Evolutionary conservation across 1,284 basidiomycete species (phyloP).

Genomic region (Cutaneotrichosporon mucoides): DNA sequence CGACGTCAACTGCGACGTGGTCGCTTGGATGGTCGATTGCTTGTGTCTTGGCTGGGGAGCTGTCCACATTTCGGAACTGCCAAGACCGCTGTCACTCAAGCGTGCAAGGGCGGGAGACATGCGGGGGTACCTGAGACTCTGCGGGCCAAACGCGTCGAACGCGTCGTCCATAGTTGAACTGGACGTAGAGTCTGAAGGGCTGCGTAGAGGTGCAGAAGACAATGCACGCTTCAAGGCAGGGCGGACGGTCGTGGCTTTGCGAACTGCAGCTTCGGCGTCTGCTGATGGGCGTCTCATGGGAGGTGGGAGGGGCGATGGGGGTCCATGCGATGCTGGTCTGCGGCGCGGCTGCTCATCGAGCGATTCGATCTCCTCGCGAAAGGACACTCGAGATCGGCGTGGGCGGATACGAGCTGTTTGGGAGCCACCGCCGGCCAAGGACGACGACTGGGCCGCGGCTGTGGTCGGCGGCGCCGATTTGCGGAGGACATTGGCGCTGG

Average conservation of each 20-base stretch:
- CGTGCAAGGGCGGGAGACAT: constrained; percentile 22
- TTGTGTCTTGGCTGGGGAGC: neutral
- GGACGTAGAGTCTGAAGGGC: neutral
- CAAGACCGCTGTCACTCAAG: constrained; percentile 16
- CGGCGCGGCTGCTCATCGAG: neutral
- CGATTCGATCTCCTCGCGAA: constrained; percentile 17
- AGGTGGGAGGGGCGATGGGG: neutral
- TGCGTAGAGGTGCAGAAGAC: constrained; percentile 1
- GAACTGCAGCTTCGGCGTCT: constrained; percentile 1
- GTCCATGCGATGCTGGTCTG: constrained; percentile 1
- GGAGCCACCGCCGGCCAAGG: neutral
- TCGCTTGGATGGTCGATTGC: neutral
- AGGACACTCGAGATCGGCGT: constrained; percentile 16
- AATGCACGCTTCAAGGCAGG: constrained; percentile 7
- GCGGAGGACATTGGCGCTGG: constrained; percentile 2
- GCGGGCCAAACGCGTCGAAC: constrained; percentile 21
- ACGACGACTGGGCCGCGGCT: neutral
- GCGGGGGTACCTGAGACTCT: constrained; percentile 23
- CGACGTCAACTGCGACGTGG: neutral
- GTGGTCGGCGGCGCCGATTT: constrained; percentile 10
- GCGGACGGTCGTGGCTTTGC: neutral
- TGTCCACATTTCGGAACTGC: neutral
- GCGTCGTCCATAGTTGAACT: constrained; percentile 3
- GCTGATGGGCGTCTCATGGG: constrained; percentile 5
- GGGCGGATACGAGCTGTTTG: neutral